Evolutionary conservation across 1,284 basidiomycete species (phyloP).

Genomic region (Naganishia sp.): DNA sequence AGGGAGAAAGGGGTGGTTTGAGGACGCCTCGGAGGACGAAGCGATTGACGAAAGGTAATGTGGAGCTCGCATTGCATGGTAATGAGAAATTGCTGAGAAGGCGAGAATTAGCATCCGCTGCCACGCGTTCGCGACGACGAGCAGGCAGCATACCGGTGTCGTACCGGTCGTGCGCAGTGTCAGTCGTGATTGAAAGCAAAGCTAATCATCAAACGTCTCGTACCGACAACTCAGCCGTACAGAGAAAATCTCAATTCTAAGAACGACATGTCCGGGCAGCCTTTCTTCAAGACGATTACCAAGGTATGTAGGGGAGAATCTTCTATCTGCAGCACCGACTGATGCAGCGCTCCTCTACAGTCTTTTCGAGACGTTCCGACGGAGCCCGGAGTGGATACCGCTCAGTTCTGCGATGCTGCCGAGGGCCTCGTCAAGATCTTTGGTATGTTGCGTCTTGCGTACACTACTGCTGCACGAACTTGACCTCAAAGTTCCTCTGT

Average conservation of each 20-base stretch:
- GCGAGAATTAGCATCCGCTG: conserved; percentile 18
- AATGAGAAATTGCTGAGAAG: not conserved
- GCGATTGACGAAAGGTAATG: no score
- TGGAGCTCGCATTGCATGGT: no score
- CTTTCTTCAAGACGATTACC: conserved; percentile 81
- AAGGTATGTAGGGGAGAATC: conserved; percentile 58
- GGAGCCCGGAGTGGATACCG: conserved; percentile 83
- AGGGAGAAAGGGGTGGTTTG: no score
- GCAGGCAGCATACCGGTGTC: conserved; percentile 11
- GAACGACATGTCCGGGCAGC: conserved; percentile 42
- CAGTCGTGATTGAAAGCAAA: no score
- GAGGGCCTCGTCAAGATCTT: conserved; percentile 89
- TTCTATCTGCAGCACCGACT: conserved; percentile 39
- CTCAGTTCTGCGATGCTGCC: conserved; percentile 83
- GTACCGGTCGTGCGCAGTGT: no score
- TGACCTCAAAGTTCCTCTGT: not conserved
- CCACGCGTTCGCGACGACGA: conserved; percentile 25
- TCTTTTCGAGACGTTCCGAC: conserved; percentile 89
- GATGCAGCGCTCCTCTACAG: conserved; percentile 54
- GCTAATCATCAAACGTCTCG: no score
- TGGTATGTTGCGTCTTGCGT: conserved; percentile 60
- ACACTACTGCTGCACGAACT: not conserved
- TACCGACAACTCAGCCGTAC: not conserved
- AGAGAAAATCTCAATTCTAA: no score
- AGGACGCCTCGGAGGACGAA: no score